Evolutionary conservation across 805 yeast genomes (phyloP), one percentile per base, ranked within the genome.

Genomic region (Candida montana): DNA sequence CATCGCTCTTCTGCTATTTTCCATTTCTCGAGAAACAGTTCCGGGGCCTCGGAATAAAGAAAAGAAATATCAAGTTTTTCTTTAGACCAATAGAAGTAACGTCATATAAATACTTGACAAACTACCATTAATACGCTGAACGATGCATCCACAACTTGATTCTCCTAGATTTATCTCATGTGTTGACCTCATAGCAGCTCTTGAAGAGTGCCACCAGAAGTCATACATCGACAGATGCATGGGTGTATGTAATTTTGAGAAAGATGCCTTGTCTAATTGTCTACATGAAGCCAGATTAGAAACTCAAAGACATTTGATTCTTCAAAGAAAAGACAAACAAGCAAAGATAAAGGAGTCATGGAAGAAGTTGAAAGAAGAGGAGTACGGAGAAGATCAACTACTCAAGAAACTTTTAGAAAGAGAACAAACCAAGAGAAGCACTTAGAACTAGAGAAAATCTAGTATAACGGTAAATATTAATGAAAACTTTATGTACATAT

Each of bases 221-320:
- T 83, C 80, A 41, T 83, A 80, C 50, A 52, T 83, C 45, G 72
- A 76, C 50, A 77, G 84, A 58, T 80, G 85, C 7, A 67, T 87
- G 51, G 98, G 98, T 21, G 69, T 76, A 45, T 91, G 99, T 65
- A 87, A 88, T 62, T 79, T 80, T 40, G 81, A 83, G 53, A 89
- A 89, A 55, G 86, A 83, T 48, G 90, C 84, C 39, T 70, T 93
- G 40, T 65, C 83, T 28, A 68, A 77, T 55, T 91, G 99, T 64
- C 69, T 95, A 19, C 93, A 88, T 56, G 77, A 77, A 40, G 84
- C 91, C 7, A 74, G 96, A 58, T 58, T 77, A 12, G 72, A 72
- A 23, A 78, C 76, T 27, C 82, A 79, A 57, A 78, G 74, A 55
- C 79, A 69, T 46, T 74, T 68, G 42, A 63, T 71, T 8, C 44